Base-by-base conservation (phyloP, 805 yeast species). In the Monosporozyma aquatica region DNA sequence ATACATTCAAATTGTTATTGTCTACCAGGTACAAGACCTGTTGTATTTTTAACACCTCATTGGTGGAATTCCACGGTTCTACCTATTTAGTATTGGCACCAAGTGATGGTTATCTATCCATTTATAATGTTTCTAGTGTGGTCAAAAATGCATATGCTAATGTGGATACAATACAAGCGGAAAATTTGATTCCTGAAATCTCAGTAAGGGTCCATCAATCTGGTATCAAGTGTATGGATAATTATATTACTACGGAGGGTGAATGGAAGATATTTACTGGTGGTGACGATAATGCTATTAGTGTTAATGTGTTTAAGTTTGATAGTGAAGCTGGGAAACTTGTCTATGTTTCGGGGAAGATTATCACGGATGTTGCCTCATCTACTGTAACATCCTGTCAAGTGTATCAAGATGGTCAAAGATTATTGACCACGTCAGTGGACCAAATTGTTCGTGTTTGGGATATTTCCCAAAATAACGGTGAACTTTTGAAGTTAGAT, bases 251-350 rank as follows among this genome's bases (percentile, higher is more conserved):
- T 6, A 45, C 39, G 4, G 37, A 43, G 3, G 35, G 24, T 13
- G 36, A 47, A 43, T 41, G 64, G 2, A 55, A 62, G 18, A 59
- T 84, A 4, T 65, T 78, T 5, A 77, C 95, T 1, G 97, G 96
- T 25, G 97, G 98, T 42, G 98, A 92, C 57, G 98, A 92, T 54
- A 89, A 90, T 61, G 82, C 87, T 0, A 54, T 83, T 3, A 72
- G 68, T 1, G 55, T 74, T 1, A 61, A 70, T 1, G 45, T 53
- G 13, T 48, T 82, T 25, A 44, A 61, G 1, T 39, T 65, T 7
- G 54, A 51, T 8, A 51, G 59, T 7, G 45, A 40, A 0, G 43
- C 42, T 11, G 17, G 1, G 37, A 42, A 2, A 43, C 44, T 18
- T 42, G 24, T 40, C 9, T 32, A 25, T 13, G 18, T 28, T 22